Evolutionary conservation across 1,284 basidiomycete species (phyloP).

Genomic region (Tylopilus sp.): DNA sequence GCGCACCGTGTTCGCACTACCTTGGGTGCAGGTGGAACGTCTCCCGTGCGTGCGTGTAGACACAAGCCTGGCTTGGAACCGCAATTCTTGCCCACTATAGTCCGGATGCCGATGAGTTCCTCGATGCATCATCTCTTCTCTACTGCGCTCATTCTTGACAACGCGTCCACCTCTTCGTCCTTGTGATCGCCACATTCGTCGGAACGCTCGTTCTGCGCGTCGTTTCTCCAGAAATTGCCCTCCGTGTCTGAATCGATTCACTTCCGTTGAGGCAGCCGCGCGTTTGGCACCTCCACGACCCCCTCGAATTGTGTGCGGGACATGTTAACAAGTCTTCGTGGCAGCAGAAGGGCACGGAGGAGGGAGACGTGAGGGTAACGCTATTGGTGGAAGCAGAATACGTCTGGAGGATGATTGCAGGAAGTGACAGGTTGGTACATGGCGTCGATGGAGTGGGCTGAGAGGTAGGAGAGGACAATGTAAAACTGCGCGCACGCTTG

Average conservation of each 20-base stretch:
- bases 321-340: slow-evolving; percentile 68
- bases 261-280: slow-evolving; percentile 53
- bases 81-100: slow-evolving; percentile 36
- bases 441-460: slow-evolving; percentile 15
- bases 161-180: slow-evolving; percentile 14
- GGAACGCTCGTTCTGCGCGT: neutral
- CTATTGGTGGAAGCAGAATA: slow-evolving; percentile 60
- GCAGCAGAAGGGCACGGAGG: slow-evolving; percentile 66
- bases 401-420: slow-evolving; percentile 60
- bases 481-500: slow-evolving; percentile 29
- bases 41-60: slow-evolving; percentile 14
- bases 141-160: slow-evolving; percentile 46
- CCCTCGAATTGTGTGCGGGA: slow-evolving; percentile 54
- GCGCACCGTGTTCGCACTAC: neutral
- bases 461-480: slow-evolving; percentile 7
- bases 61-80: slow-evolving; percentile 23
- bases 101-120: slow-evolving; percentile 61
- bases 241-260: slow-evolving; percentile 52
- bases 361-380: slow-evolving; percentile 66
- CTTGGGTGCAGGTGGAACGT: slow-evolving; percentile 24
- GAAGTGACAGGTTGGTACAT: slow-evolving; percentile 17
- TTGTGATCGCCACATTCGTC: neutral
- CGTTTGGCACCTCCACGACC: slow-evolving; percentile 60
- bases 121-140: slow-evolving; percentile 61
- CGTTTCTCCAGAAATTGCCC: slow-evolving; percentile 25